Evolutionary conservation across 768 basidiomycete genomes (phyloP).

Genomic region (Naganishia vishniacii): DNA sequence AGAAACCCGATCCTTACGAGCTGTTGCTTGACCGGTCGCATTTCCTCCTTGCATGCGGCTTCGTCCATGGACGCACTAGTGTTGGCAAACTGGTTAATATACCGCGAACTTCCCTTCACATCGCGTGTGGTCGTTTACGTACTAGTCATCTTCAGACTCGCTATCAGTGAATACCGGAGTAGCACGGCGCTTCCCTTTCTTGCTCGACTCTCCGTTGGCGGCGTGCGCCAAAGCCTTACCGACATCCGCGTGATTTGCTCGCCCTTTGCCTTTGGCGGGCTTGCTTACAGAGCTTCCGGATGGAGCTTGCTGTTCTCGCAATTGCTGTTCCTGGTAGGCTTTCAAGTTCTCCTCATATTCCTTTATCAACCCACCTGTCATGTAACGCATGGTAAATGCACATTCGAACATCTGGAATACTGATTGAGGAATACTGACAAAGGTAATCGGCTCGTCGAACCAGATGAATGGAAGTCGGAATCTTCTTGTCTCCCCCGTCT

Average conservation of each 20-base stretch:
- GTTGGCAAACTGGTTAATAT: neutral
- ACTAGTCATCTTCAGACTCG: constrained; percentile 85
- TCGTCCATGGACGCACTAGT: constrained; percentile 92
- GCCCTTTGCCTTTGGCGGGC: constrained; percentile 1
- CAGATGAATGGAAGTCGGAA: constrained; percentile 95
- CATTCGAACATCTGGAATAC: too few species aligned
- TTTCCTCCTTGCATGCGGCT: constrained; percentile 79
- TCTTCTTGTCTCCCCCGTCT: constrained; percentile 52
- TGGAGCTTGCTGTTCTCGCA: constrained; percentile 19
- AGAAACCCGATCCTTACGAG: constrained; percentile 56
- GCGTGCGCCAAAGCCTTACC: constrained; percentile 50
- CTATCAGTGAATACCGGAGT: constrained; percentile 96
- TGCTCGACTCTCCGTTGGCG: constrained; percentile 66
- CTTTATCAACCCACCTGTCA: constrained; percentile 39
- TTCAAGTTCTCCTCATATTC: constrained; percentile 46
- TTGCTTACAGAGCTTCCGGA: constrained; percentile 1
- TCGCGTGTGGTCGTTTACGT: constrained; percentile 42
- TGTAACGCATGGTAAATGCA: neutral
- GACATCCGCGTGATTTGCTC: constrained; percentile 3
- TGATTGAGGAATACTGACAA: constrained; percentile 34
- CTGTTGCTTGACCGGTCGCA: constrained; percentile 94
- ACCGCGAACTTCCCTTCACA: neutral
- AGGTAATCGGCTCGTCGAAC: constrained; percentile 95
- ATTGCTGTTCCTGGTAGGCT: constrained; percentile 41
- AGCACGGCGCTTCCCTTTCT: constrained; percentile 70